phyloP scores from a whole-genome alignment of 345 rosid species.

The Citrus inodora region DNA sequence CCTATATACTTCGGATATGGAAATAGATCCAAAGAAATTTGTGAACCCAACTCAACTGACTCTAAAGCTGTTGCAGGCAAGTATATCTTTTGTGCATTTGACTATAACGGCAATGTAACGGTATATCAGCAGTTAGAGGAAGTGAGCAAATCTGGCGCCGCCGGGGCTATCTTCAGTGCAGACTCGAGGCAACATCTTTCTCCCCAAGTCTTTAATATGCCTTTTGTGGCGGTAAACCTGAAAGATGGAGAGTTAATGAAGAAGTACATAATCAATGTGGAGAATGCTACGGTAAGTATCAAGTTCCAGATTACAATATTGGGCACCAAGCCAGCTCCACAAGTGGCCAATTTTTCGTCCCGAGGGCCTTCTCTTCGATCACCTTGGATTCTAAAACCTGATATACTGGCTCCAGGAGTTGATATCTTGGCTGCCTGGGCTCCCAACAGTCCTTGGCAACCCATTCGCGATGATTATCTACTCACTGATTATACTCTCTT shows the following conservation, averaged over 20 bases:
- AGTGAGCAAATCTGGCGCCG: constrained; percentile 25
- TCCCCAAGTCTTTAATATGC: constrained; percentile 19
- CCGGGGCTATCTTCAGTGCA: constrained; percentile 38
- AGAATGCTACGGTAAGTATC: constrained; percentile 22
- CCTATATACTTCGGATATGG: constrained; percentile 39
- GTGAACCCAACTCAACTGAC: constrained; percentile 23
- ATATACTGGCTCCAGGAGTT: constrained; percentile 43
- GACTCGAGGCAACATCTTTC: constrained; percentile 11
- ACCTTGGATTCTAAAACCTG: constrained; percentile 48
- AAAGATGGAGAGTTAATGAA: constrained; percentile 28
- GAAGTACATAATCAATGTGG: constrained; percentile 17
- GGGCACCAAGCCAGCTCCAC: constrained; percentile 39
- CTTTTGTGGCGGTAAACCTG: constrained; percentile 20
- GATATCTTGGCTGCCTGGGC: constrained; percentile 27
- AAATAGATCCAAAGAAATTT: constrained; percentile 39
- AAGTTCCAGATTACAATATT: constrained; percentile 29
- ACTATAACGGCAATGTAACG: neutral
- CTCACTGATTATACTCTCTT: constrained; percentile 32
- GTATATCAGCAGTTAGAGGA: neutral
- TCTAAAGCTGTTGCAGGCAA: constrained; percentile 36
- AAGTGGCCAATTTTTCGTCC: constrained; percentile 37
- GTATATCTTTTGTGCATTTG: constrained; percentile 37
- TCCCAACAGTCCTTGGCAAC: constrained; percentile 27
- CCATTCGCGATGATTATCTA: constrained; percentile 31
- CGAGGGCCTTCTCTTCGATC: constrained; percentile 38